Percentiles rank a stretch among this genome's conserved stretches.
These are phyloP conservation scores for Clarireedia hainanense DNA, from an alignment of 2,329 filamentous ascomycete genomes.

Conservation along the genomic window DNA sequence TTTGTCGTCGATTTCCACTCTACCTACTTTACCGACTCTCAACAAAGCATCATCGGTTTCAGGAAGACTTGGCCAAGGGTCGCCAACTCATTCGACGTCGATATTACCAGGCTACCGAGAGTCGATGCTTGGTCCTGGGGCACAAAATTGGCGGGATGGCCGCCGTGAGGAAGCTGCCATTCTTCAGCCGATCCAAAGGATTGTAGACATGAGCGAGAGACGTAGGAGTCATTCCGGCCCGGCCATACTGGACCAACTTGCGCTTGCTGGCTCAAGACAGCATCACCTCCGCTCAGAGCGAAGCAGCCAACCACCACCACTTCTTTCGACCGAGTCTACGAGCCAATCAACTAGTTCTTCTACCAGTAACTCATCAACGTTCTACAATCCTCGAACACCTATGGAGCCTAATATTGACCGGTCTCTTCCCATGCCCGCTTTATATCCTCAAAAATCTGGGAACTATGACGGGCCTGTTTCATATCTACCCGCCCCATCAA, in stretches of 20 bases:
- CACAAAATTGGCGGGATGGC: constrained; percentile 25
- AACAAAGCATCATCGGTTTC: constrained; percentile 3
- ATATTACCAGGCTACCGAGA: constrained; percentile 28
- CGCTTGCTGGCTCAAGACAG: constrained; percentile 17
- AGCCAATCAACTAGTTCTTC: constrained; percentile 22
- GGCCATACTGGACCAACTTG: constrained; percentile 12
- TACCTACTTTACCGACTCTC: constrained; percentile 11
- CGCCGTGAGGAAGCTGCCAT: constrained; percentile 16
- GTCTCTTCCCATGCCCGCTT: constrained; percentile 21
- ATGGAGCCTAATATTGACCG: constrained; percentile 26
- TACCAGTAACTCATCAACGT: constrained; percentile 22
- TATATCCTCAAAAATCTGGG: constrained; percentile 23
- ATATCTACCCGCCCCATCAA: constrained; percentile 21
- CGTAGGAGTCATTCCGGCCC: constrained; percentile 14
- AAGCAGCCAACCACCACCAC: constrained; percentile 19
- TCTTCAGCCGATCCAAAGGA: constrained; percentile 14
- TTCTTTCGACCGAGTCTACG: constrained; percentile 26
- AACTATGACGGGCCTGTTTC: constrained; percentile 25
- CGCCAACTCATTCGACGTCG: constrained; percentile 17
- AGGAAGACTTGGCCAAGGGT: constrained; percentile 10
- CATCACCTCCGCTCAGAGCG: constrained; percentile 18
- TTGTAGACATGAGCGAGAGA: constrained; percentile 15
- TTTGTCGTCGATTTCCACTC: background rate
- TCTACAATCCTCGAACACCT: constrained; percentile 23
- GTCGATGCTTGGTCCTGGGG: constrained; percentile 21